Base-by-base conservation (phyloP, 2,329 filamentous ascomycete genomes). In the Talaromyces sp. region DNA sequence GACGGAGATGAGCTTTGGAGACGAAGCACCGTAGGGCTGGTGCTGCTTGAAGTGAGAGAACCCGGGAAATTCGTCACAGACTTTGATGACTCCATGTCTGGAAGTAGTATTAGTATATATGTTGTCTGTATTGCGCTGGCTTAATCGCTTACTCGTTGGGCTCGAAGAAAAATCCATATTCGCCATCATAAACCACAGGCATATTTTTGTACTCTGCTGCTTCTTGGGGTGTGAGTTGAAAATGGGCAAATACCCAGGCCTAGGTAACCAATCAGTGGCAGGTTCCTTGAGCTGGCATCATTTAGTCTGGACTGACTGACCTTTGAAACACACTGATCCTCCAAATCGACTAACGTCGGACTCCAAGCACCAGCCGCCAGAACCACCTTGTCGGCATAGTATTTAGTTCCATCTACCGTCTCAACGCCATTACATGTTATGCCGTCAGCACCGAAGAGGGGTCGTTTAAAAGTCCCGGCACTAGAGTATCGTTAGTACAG, bases 351-450 rank as follows among this genome's bases (percentile, higher is more conserved):
- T 1, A 78, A 37, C 10, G 80, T 76, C 31, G 80, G 79, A 50
- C 85, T 75, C 69, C 81, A 80, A 5, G 83, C 82, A 11, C 82
- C 84, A 0, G 83, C 81, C 39, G 77, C 78, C 31, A 86, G 65
- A 9, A 86, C 66, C n/a, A 83, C 70, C 64, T 81, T 80, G 55
- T 82, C 77, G 1, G 83, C 84, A 13, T 64, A 70, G 53, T 82
- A 72, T 1, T 70, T 65, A 25, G 71, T 68, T 1, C 82, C 84
- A 61, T 77, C 74, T 37, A 66, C 71, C 6, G 80, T 78, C 43
- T 70, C 66, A 10, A 84, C 76, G 13, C 83, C 83, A 64, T 56
- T 33, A n/a, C 53, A 56, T 36, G 11, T 22, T 39, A 60, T 56
- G 4, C 28, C 53, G 13, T 28, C 39, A 17, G 40, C 41, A 17